A percentile compares a stretch with the other conserved stretches of the same genome.
Evolutionary conservation across 2,329 filamentous ascomycete species (phyloP).

Genomic region (Venturia carpophila): DNA sequence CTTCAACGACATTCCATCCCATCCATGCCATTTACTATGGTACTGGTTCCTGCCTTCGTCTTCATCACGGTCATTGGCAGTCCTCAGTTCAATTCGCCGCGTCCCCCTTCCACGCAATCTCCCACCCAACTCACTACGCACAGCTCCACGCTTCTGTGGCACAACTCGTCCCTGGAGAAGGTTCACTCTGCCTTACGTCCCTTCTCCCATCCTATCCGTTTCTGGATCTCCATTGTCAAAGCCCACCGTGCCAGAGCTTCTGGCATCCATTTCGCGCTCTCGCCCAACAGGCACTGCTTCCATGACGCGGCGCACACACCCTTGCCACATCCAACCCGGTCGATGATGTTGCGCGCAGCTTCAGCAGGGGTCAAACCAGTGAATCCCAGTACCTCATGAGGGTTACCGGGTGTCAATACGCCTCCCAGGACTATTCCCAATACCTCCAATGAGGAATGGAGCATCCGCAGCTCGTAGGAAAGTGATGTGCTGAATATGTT

Average conservation of each 20-base stretch:
- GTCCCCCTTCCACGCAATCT: no score
- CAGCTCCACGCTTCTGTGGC: no score
- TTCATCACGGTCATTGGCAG: no score
- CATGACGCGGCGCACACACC: constrained; percentile 1
- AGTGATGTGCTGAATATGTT: constrained; percentile 14
- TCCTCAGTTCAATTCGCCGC: no score
- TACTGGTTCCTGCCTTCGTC: no score
- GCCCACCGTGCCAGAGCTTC: not conserved
- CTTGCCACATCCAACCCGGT: constrained; percentile 13
- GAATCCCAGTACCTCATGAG: not conserved
- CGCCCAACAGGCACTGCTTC: constrained; percentile 12
- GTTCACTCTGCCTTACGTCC: not conserved
- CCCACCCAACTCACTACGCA: no score
- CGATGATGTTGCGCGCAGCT: constrained; percentile 7
- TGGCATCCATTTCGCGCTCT: constrained; percentile 13
- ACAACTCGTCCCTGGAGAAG: no score
- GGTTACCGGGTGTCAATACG: constrained; percentile 1
- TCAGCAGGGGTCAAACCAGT: not conserved
- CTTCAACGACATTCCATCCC: no score
- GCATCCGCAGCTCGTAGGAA: constrained; percentile 9
- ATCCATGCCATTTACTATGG: no score
- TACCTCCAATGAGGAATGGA: constrained; percentile 3
- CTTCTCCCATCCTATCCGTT: not conserved
- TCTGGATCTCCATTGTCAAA: not conserved
- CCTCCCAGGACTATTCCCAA: constrained; percentile 11